Evolutionary conservation across 192 early-diverging fungal species (phyloP).

Genomic region (Umbelopsis vinacea): DNA sequence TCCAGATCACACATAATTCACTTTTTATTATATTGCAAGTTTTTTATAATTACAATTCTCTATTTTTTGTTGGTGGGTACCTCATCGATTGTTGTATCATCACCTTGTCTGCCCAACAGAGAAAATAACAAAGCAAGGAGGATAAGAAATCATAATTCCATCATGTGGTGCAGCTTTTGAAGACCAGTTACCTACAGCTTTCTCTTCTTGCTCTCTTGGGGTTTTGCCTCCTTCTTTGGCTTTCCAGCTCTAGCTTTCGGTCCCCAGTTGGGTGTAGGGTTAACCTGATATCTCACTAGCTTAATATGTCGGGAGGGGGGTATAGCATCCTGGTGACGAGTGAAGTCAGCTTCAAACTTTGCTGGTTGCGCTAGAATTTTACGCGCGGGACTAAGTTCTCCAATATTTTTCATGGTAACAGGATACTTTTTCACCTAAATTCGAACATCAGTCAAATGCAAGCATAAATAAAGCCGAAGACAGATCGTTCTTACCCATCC

Average conservation of each 20-base stretch:
- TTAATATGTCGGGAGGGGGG: slow-evolving; percentile 78
- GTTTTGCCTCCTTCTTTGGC: slow-evolving; percentile 38
- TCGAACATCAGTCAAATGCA: not conserved
- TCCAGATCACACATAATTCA: slow-evolving; percentile 16
- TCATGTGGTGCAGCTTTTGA: no score
- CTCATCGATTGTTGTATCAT: not conserved
- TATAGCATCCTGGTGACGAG: slow-evolving; percentile 68
- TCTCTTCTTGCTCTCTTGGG: slow-evolving; percentile 13
- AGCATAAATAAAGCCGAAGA: no score
- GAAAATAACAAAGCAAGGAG: not conserved
- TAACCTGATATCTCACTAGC: slow-evolving; percentile 93
- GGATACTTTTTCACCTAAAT: slow-evolving; percentile 67
- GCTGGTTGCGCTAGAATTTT: slow-evolving; percentile 64
- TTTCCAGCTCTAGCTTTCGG: slow-evolving; percentile 82
- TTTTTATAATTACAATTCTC: not conserved
- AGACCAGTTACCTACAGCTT: slow-evolving; percentile 18
- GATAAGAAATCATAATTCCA: not conserved
- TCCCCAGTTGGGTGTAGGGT: slow-evolving; percentile 97
- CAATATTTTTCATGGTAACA: slow-evolving; percentile 66
- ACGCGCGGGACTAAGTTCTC: slow-evolving; percentile 67
- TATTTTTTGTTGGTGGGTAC: slow-evolving; percentile 10
- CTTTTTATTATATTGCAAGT: slow-evolving; percentile 1
- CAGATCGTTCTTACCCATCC: slow-evolving; percentile 48
- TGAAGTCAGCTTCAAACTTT: slow-evolving; percentile 73
- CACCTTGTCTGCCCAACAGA: not conserved